phyloP scores from a whole-genome alignment of 2,329 filamentous ascomycete genomes.

The Fusarium equiseti region DNA sequence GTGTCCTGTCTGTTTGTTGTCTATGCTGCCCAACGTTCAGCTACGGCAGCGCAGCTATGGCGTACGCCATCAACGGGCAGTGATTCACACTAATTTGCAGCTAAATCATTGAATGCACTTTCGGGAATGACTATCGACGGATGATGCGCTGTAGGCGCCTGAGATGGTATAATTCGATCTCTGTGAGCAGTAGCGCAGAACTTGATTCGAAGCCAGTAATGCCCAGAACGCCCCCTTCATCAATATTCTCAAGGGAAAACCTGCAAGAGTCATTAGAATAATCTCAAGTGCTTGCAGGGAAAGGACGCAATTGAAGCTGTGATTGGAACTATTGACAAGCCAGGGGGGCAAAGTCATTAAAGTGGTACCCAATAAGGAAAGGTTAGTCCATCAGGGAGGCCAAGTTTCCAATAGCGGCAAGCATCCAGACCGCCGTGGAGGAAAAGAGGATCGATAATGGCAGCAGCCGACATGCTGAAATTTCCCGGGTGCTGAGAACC shows the following conservation, averaged over 20 bases:
- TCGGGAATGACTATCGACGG: not conserved
- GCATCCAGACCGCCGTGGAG: conserved; percentile 32
- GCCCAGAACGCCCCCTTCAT: conserved; percentile 20
- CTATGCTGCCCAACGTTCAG: conserved; percentile 19
- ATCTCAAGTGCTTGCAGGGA: conserved; percentile 29
- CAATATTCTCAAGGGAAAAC: conserved; percentile 20
- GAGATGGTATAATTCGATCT: conserved; percentile 7
- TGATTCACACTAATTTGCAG: conserved; percentile 30
- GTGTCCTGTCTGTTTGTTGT: conserved; percentile 16
- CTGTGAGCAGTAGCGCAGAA: not conserved
- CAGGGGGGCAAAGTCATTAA: conserved; percentile 37
- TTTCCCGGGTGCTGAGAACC: conserved; percentile 21
- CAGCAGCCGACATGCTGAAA: conserved; percentile 28
- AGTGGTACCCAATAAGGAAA: conserved; percentile 33
- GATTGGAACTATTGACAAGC: conserved; percentile 37
- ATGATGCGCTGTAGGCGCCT: conserved; percentile 20
- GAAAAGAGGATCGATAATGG: conserved; percentile 22
- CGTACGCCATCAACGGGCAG: conserved; percentile 29
- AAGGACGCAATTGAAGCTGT: conserved; percentile 20
- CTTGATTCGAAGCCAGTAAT: conserved; percentile 15
- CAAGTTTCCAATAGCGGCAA: conserved; percentile 39
- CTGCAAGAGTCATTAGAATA: conserved; percentile 27
- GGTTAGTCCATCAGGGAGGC: conserved; percentile 11
- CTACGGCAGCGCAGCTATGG: conserved; percentile 33
- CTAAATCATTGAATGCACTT: not conserved